These are phyloP conservation scores for Thoreauomyces humboldtii DNA, from an alignment of 192 early-diverging fungal species.

Conservation along the genomic window DNA sequence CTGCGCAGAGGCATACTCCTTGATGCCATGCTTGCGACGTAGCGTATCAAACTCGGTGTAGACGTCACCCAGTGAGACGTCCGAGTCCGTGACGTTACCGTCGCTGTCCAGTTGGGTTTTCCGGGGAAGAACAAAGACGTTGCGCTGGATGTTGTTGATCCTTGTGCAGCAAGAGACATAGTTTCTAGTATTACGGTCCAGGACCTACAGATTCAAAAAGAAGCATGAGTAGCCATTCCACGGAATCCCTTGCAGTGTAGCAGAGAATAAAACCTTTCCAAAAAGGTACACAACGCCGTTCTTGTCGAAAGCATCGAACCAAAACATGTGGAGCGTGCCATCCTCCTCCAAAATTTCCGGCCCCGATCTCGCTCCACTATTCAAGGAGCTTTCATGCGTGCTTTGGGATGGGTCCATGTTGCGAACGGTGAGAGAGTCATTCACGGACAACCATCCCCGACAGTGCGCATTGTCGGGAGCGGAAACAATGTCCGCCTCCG, in stretches of 20 bases:
- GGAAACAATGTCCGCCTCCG: constrained; percentile 33
- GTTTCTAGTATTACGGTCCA: constrained; percentile 45
- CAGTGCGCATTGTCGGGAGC: constrained; percentile 18
- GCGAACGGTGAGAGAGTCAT: constrained; percentile 29
- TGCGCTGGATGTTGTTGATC: constrained; percentile 79
- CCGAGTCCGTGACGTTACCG: constrained; percentile 52
- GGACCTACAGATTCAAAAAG: constrained; percentile 42
- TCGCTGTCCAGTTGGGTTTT: constrained; percentile 47
- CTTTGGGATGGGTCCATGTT: constrained; percentile 1
- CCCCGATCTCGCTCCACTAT: no score
- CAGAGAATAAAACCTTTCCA: constrained; percentile 84
- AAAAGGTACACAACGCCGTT: constrained; percentile 83
- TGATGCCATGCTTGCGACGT: constrained; percentile 54
- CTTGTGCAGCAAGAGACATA: constrained; percentile 80
- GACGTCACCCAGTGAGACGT: constrained; percentile 67
- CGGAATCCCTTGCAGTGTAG: not conserved
- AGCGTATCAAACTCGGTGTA: constrained; percentile 72
- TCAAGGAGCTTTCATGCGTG: not conserved
- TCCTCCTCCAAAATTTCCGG: constrained; percentile 50
- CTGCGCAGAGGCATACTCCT: constrained; percentile 54
- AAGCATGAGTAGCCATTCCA: no score
- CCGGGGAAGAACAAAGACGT: constrained; percentile 90
- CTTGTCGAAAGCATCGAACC: constrained; percentile 89
- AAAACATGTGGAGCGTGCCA: constrained; percentile 72
- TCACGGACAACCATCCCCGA: constrained; percentile 37